Percentiles rank a stretch among this genome's conserved stretches.
Conservation (phyloP, 352 stramenopile species). For the Globisporangium mamillatum region DNA sequence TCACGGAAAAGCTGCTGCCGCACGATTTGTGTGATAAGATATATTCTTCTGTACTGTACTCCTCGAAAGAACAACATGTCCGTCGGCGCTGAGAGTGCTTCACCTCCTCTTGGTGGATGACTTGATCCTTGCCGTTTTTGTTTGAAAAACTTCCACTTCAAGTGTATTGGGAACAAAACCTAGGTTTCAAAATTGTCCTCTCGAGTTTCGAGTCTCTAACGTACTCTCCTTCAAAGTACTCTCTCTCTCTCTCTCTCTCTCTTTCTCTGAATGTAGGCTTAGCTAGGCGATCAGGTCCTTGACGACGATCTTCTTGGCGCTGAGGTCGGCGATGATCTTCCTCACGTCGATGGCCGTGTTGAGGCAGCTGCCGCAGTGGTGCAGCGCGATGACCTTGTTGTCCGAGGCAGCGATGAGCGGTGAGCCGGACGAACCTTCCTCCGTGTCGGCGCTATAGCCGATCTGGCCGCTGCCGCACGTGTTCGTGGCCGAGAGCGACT, state of each 20-base stretch:
- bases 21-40: no score
- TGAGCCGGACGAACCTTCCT: conserved; percentile 32
- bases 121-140: no score
- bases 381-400: conserved; percentile 30
- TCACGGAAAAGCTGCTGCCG: no score
- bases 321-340: conserved; percentile 18
- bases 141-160: no score
- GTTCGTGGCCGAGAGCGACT: conserved; percentile 22
- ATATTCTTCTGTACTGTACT: no score
- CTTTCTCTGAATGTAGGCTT: neutral
- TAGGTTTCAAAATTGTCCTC: neutral
- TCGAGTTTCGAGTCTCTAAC: neutral
- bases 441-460: conserved; percentile 40
- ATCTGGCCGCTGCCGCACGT: conserved; percentile 27
- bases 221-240: neutral
- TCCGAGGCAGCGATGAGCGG: conserved; percentile 25
- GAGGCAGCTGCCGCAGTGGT: conserved; percentile 38
- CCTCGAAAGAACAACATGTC: no score
- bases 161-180: no score
- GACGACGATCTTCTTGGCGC: neutral
- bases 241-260: no score
- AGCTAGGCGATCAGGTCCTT: conserved; percentile 19
- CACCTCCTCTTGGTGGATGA: no score
- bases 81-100: no score
- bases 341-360: conserved; percentile 31